Evolutionary conservation across 2,329 filamentous ascomycete genomes (phyloP).

Genomic region (Pestalotiopsis sp.): DNA sequence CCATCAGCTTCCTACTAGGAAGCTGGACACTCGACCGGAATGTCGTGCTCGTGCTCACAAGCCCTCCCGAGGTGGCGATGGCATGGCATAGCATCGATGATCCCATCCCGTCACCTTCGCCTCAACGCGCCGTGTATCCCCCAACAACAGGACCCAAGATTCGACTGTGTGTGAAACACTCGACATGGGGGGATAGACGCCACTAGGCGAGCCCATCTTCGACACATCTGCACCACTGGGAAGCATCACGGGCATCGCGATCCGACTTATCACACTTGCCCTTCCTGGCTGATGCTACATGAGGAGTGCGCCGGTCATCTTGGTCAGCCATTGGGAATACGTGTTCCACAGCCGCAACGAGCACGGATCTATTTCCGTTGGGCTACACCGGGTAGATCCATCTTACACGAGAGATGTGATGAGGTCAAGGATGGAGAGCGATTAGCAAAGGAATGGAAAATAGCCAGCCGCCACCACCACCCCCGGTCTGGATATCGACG

Average conservation of each 20-base stretch:
- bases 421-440: background rate
- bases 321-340: background rate
- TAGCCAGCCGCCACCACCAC: background rate
- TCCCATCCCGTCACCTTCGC: background rate
- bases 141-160: background rate
- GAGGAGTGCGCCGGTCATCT: background rate
- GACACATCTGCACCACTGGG: background rate
- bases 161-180: background rate
- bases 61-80: background rate
- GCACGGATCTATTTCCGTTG: background rate
- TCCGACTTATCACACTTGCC: constrained; percentile 12
- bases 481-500: background rate
- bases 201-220: background rate
- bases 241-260: background rate
- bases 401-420: background rate
- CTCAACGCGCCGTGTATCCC: background rate
- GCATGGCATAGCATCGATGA: background rate
- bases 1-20: background rate
- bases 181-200: constrained; percentile 2
- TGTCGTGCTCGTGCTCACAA: constrained; percentile 2
- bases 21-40: constrained; percentile 6
- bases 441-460: background rate
- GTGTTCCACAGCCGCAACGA: background rate
- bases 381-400: background rate
- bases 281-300: constrained; percentile 7